Evolutionary conservation across 1,139 yeast species (phyloP), one percentile per base, ranked within the genome.

Genomic region (Saccharomyces hybrid): DNA sequence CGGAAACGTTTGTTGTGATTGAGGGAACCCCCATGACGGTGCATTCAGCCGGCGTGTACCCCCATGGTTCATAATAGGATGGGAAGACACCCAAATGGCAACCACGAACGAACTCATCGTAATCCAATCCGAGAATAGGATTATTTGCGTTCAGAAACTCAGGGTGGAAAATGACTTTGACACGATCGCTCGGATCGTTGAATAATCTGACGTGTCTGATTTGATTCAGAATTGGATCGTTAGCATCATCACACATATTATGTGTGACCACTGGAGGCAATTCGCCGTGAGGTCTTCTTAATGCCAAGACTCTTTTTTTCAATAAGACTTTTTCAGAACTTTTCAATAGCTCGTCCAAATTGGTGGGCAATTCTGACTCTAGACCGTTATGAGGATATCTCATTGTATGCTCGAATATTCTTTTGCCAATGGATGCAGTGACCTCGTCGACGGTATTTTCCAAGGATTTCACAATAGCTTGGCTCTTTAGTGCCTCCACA

Each of bases 21-120:
- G 96, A 88, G 19, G 98, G 98, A 55, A 91, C 95, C 56, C 98
- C 98, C 98, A 91, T 91, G 38, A 91, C 98, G 1, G 98, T 91
- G 76, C 98, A 91, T 71, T 91, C 98, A 7, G 97, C 98, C 9
- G 99, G 99, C 4, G 99, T 93, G 73, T 93, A 93, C 41, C 99
- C 99, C 99, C 99, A 93, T 5, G 99, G 99, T 73, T 93, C 99
- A 69, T 93, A 93, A 74, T 93, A 93, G 0, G 97, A 89, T 52
- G 99, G 99, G 84, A 93, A 93, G 52, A 93, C 96, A 71, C 99
- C 99, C 75, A 93, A 77, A 73, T 93, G 98, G 72, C 98, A 91
- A 58, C 99, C 99, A 65, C 99, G 83, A 42, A 93, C 99, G 73
- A 93, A 93, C 71, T 93, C 99, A 68, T 93, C 99, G 70, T 93